Conservation (phyloP, 257 asterid species). For the Anisodus tanguticus region DNA sequence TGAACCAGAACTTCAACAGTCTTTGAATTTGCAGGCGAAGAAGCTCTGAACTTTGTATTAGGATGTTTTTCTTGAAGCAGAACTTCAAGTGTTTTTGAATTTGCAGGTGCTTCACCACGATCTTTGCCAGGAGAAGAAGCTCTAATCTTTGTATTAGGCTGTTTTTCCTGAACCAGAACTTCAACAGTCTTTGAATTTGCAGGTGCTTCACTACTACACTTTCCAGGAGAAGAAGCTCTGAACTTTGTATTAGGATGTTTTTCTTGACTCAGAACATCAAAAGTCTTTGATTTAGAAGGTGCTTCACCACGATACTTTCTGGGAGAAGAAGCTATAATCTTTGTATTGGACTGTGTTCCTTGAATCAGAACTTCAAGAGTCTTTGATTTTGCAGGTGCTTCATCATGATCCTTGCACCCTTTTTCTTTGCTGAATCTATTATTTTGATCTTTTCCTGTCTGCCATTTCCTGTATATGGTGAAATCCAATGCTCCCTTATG, state of each 20-base stretch:
- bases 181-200: background rate
- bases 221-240: constrained; percentile 8
- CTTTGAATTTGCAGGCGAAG: background rate
- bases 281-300: background rate
- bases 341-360: constrained; percentile 1
- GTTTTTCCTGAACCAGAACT: background rate
- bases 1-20: background rate
- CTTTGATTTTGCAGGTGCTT: constrained; percentile 24
- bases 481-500: constrained; percentile 6
- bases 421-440: constrained; percentile 15
- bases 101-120: constrained; percentile 8
- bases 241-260: constrained; percentile 12
- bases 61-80: too few species aligned
- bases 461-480: background rate
- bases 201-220: constrained; percentile 16
- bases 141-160: background rate
- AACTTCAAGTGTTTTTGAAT: background rate
- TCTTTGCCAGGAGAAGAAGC: constrained; percentile 16
- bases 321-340: constrained; percentile 6
- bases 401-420: background rate
- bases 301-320: constrained; percentile 17
- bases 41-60: too few species aligned
- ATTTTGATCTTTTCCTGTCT: constrained; percentile 22
- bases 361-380: constrained; percentile 23
- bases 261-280: constrained; percentile 1